Conservation (phyloP, 2,329 filamentous ascomycete species). For the Phyllosticta capitalensis region DNA sequence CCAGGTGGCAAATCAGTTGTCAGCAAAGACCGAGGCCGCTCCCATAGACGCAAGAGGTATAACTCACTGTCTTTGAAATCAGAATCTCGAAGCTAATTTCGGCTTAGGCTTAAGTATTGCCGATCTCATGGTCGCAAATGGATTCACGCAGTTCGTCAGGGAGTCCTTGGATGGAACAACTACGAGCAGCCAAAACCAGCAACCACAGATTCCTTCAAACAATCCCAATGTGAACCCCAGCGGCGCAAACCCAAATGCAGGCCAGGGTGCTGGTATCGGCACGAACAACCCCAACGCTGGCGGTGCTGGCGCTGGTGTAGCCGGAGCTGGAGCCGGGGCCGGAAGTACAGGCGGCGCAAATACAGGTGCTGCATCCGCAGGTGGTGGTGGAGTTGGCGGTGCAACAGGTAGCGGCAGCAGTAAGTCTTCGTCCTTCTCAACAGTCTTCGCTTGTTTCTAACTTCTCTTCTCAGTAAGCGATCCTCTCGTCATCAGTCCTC, state of each 20-base stretch:
- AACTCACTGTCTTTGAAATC: neutral
- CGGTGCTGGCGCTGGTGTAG: slow-evolving; percentile 7
- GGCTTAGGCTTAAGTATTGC: slow-evolving; percentile 52
- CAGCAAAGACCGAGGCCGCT: slow-evolving; percentile 39
- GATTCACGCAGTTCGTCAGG: slow-evolving; percentile 53
- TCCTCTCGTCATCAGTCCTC: neutral
- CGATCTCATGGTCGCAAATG: slow-evolving; percentile 51
- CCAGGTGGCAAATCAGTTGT: slow-evolving; percentile 52
- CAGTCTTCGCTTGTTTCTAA: neutral
- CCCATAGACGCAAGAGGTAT: slow-evolving; percentile 44
- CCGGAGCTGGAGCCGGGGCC: slow-evolving; percentile 11
- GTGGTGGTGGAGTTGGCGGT: neutral
- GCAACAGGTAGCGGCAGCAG: neutral
- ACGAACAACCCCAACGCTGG: slow-evolving; percentile 11
- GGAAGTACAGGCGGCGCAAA: neutral
- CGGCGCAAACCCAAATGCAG: neutral
- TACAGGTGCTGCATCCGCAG: slow-evolving; percentile 13
- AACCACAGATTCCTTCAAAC: slow-evolving; percentile 1
- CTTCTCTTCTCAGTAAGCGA: neutral
- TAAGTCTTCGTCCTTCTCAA: neutral
- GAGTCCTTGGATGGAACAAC: neutral
- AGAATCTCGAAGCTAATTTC: neutral
- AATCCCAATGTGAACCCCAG: neutral
- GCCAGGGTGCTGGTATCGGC: neutral
- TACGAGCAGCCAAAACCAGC: neutral